Percentiles rank a stretch among this genome's conserved stretches.
These are phyloP conservation scores for Aspergillus olivimuriae DNA, from an alignment of 495 filamentous ascomycete genomes.

Conservation along the genomic window DNA sequence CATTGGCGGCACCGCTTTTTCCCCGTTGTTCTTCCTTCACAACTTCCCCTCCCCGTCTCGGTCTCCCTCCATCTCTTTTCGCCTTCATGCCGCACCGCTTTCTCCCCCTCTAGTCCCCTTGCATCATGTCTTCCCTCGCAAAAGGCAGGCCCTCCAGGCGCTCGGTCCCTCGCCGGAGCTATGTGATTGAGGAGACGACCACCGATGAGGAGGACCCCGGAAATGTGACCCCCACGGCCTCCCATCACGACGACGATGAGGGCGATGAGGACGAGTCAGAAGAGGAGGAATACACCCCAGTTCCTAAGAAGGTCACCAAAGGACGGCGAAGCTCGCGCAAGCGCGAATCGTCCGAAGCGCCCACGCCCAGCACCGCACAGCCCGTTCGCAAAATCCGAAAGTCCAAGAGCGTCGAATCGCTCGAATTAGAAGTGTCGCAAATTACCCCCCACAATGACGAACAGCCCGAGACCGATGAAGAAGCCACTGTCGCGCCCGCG, in stretches of 20 bases:
- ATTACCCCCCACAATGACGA: slow-evolving; percentile 4
- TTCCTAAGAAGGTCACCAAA: slow-evolving; percentile 44
- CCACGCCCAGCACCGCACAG: slow-evolving; percentile 32
- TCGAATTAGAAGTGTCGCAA: slow-evolving; percentile 28
- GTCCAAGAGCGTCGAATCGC: not conserved
- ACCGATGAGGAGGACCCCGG: slow-evolving; percentile 62
- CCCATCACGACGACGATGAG: slow-evolving; percentile 37
- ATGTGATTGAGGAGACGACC: slow-evolving; percentile 61
- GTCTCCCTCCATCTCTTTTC: slow-evolving; percentile 14
- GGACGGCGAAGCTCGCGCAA: slow-evolving; percentile 43
- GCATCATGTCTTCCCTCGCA: slow-evolving; percentile 53
- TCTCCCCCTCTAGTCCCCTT: slow-evolving; percentile 12
- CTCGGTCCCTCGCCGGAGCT: slow-evolving; percentile 60
- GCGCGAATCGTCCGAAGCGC: slow-evolving; percentile 51
- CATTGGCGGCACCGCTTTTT: slow-evolving; percentile 26
- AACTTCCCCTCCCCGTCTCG: slow-evolving; percentile 18
- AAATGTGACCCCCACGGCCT: slow-evolving; percentile 44
- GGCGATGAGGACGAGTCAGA: slow-evolving; percentile 57
- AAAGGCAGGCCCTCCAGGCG: slow-evolving; percentile 70
- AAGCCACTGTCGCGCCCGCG: slow-evolving; percentile 22
- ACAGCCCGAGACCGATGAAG: slow-evolving; percentile 35
- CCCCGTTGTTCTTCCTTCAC: slow-evolving; percentile 15
- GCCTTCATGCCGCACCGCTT: slow-evolving; percentile 29
- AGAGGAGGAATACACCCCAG: slow-evolving; percentile 73
- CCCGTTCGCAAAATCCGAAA: slow-evolving; percentile 18